Evolutionary conservation across 169 alveolate genomes (phyloP), one percentile per base, ranked within the genome.

Genomic region (Ichthyophthirius multifiliis): DNA sequence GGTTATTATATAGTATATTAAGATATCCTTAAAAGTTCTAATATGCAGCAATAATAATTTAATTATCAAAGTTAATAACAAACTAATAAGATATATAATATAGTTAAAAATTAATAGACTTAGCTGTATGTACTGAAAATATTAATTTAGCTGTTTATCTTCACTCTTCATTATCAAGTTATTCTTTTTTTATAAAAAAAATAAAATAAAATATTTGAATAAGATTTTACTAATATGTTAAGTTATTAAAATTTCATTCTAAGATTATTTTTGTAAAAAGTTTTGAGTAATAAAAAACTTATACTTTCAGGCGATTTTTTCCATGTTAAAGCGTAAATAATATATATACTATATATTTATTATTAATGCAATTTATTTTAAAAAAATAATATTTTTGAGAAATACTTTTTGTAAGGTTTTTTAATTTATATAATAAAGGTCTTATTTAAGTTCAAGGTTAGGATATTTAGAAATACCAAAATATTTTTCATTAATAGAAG

Each of bases 101-200:
- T 27, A 27, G 71, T 55, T 6, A 55, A 55, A 10, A 55, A 7
- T 23, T 55, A 55, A 55, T 55, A 10, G 71, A 55, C 31, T 23
- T 55, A 20, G 71, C 71, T 55, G 71, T 55, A 10, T 55, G 71
- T 7, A 27, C 71, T 55, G 71, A 55, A 55, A 55, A 55, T 55
- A 39, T 55, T 55, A 55, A 55, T 27, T 55, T 55, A 55, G 71
- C 71, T 0, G 31, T 55, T 6, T 55, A 55, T 7, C 71, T 55
- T 55, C 71, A 55, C 13, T 16, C 71, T 10, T 55, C 71, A 18
- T 39, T 55, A 10, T 55, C 71, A 2, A 55, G 71, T 55, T 27
- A 20, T 20, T 46, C 23, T 20, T 46, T 46, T 46, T 12, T 20
- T 20, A 2, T 45, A 3, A 1, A 0, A 45, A 0, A 45, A 45